Evolutionary conservation across 179 eudicot genomes (phyloP), one percentile per base, ranked within the genome.

Genomic region (Amaranthus tricolor): DNA sequence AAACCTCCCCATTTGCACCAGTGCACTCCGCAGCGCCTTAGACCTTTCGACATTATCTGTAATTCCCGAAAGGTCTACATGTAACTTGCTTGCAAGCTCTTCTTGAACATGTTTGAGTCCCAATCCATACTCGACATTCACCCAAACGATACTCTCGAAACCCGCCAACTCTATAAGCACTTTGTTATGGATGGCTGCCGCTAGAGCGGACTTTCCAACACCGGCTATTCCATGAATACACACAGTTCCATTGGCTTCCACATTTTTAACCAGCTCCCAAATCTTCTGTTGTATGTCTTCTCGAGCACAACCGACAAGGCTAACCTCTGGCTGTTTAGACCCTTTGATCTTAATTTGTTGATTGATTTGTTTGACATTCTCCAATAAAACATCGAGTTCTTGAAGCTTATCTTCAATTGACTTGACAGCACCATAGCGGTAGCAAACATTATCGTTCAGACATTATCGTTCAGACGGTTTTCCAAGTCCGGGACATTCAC

Each of bases 221-320:
- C 89, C 89, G 11, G 80, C 86, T 68, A 81, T 71, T 17, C 91
- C 91, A 62, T 85, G 79, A 45, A 88, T 74, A 59, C 89, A 87
- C n/a, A 84, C 76, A 43, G 40, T 71, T 51, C 68, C 71, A 52
- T 64, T 70, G 47, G 66, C 74, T 19, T 44, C 58, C 49, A 5
- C 85, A 21, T 77, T 61, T 51, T 76, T 69, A 48, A 84, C 57
- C 58, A 52, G 66, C 44, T 75, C 60, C 88, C 85, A 84, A 7
- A 87, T 80, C 45, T 43, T 73, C 1, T 66, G 13, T 63, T 43
- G 49, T 47, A 59, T 55, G 6, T 54, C 75, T 67, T 60, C 74
- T 80, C 83, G 59, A 9, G 75, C 21, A 51, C 6, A 48, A 5
- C 80, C 80, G n/a, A 71, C 55, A 50, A 82, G 74, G 1, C 31